Evolutionary conservation across 2,329 filamentous ascomycete genomes (phyloP).

Genomic region (Dendryphion nanum): DNA sequence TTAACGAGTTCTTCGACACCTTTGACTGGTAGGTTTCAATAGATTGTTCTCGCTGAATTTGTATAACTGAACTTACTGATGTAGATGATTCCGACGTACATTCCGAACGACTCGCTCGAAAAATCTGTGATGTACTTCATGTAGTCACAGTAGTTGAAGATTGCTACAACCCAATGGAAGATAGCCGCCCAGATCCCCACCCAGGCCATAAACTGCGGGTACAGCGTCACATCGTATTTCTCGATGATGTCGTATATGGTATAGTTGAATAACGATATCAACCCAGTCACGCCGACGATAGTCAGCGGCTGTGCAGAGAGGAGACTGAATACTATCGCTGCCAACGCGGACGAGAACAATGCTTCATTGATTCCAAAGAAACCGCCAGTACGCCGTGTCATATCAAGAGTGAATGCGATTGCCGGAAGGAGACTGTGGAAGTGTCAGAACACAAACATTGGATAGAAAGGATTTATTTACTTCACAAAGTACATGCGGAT

Average conservation of each 20-base stretch:
- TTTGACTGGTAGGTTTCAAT: too few species aligned
- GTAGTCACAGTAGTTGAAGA: slow-evolving; percentile 56
- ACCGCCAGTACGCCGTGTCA: slow-evolving; percentile 54
- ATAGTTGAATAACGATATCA: slow-evolving; percentile 55
- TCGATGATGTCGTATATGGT: slow-evolving; percentile 59
- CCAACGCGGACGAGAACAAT: slow-evolving; percentile 55
- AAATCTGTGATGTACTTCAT: slow-evolving; percentile 61
- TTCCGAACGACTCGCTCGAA: slow-evolving; percentile 53
- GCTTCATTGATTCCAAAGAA: slow-evolving; percentile 59
- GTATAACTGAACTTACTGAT: slow-evolving; percentile 42
- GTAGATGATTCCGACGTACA: slow-evolving; percentile 59
- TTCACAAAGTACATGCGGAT: slow-evolving; percentile 61
- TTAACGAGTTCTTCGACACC: slow-evolving; percentile 57
- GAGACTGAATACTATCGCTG: slow-evolving; percentile 55
- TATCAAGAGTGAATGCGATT: slow-evolving; percentile 58
- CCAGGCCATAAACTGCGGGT: slow-evolving; percentile 57
- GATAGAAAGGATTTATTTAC: slow-evolving; percentile 29
- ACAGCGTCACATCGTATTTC: slow-evolving; percentile 50
- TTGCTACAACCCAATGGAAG: slow-evolving; percentile 56
- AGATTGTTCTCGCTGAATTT: too few species aligned
- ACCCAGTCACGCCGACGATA: slow-evolving; percentile 57
- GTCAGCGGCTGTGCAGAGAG: slow-evolving; percentile 55
- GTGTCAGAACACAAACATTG: too few species aligned
- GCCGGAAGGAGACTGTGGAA: slow-evolving; percentile 52
- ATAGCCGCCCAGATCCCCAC: slow-evolving; percentile 58